Evolutionary conservation across 768 basidiomycete species (phyloP).

Genomic region (Atractiella rhizophila): DNA sequence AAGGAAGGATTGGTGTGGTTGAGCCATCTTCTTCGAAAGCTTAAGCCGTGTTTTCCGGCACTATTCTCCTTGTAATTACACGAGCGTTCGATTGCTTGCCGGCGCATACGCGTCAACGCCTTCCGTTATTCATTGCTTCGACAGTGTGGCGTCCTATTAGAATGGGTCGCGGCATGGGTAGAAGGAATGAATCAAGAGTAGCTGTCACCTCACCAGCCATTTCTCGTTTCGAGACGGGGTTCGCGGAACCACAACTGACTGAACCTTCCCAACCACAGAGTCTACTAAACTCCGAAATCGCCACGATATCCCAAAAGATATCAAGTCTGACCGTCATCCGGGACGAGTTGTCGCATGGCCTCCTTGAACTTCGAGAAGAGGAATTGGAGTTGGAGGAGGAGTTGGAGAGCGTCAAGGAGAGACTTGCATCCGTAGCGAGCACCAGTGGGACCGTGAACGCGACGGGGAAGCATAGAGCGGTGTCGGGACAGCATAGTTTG

Average conservation of each 20-base stretch:
- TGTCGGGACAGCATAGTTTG: background rate
- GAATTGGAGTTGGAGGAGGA: conserved; percentile 94
- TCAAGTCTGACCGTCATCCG: conserved; percentile 56
- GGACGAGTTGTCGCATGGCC: conserved; percentile 48
- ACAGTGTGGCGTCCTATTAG: too few species aligned
- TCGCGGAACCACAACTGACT: conserved; percentile 84
- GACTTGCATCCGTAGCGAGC: conserved; percentile 25
- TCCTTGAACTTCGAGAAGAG: conserved; percentile 74
- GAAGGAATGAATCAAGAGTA: conserved; percentile 36
- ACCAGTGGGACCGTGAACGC: background rate
- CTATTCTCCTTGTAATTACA: too few species aligned
- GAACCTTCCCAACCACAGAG: conserved; percentile 63
- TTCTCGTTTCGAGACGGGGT: conserved; percentile 42
- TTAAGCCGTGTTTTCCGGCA: too few species aligned
- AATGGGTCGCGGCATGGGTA: conserved; percentile 5
- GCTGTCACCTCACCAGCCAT: conserved; percentile 39
- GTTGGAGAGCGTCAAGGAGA: conserved; percentile 66
- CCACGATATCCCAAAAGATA: conserved; percentile 73
- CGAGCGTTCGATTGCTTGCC: too few species aligned
- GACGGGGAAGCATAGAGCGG: background rate
- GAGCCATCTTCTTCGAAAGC: too few species aligned
- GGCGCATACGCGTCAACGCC: too few species aligned
- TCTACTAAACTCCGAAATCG: conserved; percentile 60
- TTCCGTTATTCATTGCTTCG: too few species aligned
- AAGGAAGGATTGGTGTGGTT: too few species aligned